Base-by-base conservation (phyloP, 1,284 basidiomycete genomes). In the Irpex sp. region DNA sequence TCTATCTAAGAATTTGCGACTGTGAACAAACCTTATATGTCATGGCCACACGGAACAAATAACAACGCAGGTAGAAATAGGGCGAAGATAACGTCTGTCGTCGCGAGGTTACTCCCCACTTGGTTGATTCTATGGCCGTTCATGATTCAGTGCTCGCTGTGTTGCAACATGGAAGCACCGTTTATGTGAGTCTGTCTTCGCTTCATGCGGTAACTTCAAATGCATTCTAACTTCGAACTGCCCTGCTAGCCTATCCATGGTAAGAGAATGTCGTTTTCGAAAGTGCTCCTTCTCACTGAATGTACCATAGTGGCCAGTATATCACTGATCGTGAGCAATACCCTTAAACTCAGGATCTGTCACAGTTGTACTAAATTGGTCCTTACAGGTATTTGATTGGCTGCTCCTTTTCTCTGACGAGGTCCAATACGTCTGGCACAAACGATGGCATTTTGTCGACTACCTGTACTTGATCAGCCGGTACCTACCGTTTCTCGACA, bases 401-500 rank as follows among this genome's bases (percentile, higher is more conserved):
- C 2, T 61, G 37, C 44, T 38, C 38, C 38, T 55, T 7, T 61
- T 61, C 60, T 55, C 52, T n/a, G 60, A 61, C n/a, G 60, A 56
- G 38, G 60, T 55, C 5, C 9, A 61, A 21, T 59, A 59, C 48
- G 59, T 68, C 13, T 68, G 67, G 67, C 62, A 61, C 0, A 64
- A 68, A 6, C 65, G 65, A 49, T 73, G 71, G 71, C 73, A 63
- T 40, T 47, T 66, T 9, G 66, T 70, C 62, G 74, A 73, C 49
- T 61, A 66, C 1, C 34, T 74, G 15, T 75, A 68, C 58, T 48
- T 75, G 2, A 37, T 71, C 8, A 69, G 70, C 40, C 64, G 73
- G 3, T 74, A 74, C 51, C 60, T 73, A 37, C 71, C 73, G 3
- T 70, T 74, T 58, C 31, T 72, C 4, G 73, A 72, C 40, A 44